phyloP scores from a whole-genome alignment of 768 basidiomycete species.

The Naematelia encephala region DNA sequence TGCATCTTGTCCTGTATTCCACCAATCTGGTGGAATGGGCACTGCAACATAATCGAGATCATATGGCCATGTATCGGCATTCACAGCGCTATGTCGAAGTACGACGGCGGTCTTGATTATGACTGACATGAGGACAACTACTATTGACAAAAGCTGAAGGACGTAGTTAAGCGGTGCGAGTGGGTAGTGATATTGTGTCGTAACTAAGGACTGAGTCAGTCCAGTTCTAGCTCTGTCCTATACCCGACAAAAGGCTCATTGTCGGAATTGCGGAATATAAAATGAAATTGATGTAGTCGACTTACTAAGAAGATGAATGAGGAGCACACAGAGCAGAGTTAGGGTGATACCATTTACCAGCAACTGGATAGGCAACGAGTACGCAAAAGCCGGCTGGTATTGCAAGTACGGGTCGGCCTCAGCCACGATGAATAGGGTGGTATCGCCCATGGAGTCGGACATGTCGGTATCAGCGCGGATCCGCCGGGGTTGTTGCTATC shows the following conservation, averaged over 20 bases:
- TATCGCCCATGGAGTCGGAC: background rate
- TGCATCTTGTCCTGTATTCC: conserved; percentile 64
- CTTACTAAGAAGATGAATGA: conserved; percentile 76
- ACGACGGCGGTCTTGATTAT: conserved; percentile 75
- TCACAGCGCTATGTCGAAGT: conserved; percentile 59
- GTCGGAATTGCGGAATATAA: too few relatives aligned
- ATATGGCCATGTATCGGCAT: conserved; percentile 83
- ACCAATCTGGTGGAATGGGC: conserved; percentile 66
- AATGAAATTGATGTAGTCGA: conserved; percentile 3
- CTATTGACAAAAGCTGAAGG: conserved; percentile 79
- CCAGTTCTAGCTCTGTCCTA: too few relatives aligned
- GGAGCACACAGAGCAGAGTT: conserved; percentile 76
- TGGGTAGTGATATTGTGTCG: conserved; percentile 92
- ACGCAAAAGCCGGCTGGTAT: conserved; percentile 75
- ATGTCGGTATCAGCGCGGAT: background rate
- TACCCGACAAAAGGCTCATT: too few relatives aligned
- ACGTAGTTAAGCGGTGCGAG: conserved; percentile 88
- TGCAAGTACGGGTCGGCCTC: conserved; percentile 67
- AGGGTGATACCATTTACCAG: conserved; percentile 78
- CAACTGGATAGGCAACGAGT: conserved; percentile 86
- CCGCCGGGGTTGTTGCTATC: background rate
- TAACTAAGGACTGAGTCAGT: conserved; percentile 57
- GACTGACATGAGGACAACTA: conserved; percentile 71
- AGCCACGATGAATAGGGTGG: conserved; percentile 6
- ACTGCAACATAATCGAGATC: conserved; percentile 91